Percentiles rank a stretch among this genome's conserved stretches.
phyloP scores from a whole-genome alignment of 768 basidiomycete species.

The Suillus clintonianus region DNA sequence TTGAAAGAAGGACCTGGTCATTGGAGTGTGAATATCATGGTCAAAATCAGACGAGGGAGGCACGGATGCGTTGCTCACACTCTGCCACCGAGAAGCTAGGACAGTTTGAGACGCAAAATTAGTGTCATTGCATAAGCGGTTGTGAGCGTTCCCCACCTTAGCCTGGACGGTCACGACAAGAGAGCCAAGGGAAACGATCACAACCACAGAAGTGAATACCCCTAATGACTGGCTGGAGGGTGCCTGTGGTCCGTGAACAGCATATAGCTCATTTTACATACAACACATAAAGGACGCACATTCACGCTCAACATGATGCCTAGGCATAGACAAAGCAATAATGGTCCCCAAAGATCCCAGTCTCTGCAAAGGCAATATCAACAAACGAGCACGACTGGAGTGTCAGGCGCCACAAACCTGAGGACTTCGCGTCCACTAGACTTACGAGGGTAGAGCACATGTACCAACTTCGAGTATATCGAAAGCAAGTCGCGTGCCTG shows the following conservation, averaged over 20 bases:
- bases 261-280: not conserved
- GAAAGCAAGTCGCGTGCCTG: slow-evolving; percentile 88
- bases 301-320: slow-evolving; percentile 86
- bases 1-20: slow-evolving; percentile 87
- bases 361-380: slow-evolving; percentile 54
- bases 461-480: slow-evolving; percentile 89
- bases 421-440: slow-evolving; percentile 78
- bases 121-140: not conserved
- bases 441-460: slow-evolving; percentile 88
- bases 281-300: slow-evolving; percentile 42
- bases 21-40: not conserved
- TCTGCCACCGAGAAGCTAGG: slow-evolving; percentile 75
- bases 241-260: slow-evolving; percentile 52
- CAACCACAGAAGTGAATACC: slow-evolving; percentile 93
- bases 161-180: slow-evolving; percentile 94
- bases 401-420: slow-evolving; percentile 44
- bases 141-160: slow-evolving; percentile 54
- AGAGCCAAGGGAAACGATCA: slow-evolving; percentile 88
- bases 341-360: slow-evolving; percentile 98
- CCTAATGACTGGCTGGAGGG: slow-evolving; percentile 80
- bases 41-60: slow-evolving; percentile 1
- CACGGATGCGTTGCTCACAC: slow-evolving; percentile 53
- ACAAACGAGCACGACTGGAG: not conserved
- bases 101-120: not conserved
- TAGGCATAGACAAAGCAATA: slow-evolving; percentile 77